Percentiles rank a stretch among this genome's conserved stretches.
These are phyloP conservation scores for Nephelium lappaceum DNA, from an alignment of 345 rosid genomes.

Conservation along the genomic window DNA sequence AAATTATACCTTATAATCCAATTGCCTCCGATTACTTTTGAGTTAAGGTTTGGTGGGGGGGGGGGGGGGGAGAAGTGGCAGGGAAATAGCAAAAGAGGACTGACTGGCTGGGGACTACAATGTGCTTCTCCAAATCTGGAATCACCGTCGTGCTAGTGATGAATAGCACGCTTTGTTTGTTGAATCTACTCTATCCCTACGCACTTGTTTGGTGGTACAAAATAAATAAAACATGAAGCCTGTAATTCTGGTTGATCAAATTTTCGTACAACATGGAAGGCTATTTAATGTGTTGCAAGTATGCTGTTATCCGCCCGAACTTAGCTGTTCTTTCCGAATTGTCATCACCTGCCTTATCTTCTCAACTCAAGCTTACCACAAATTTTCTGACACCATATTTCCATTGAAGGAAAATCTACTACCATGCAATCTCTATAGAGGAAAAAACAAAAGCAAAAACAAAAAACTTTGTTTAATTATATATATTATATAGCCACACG, in stretches of 20 bases:
- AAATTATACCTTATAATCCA: no score
- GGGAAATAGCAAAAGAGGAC: background rate
- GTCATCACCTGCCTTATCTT: background rate
- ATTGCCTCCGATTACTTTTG: no score
- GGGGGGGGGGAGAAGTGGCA: no score
- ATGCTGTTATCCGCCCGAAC: background rate
- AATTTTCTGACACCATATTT: background rate
- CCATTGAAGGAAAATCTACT: background rate
- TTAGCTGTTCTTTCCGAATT: background rate
- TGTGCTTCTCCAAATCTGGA: background rate
- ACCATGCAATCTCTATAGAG: background rate
- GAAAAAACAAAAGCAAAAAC: no score
- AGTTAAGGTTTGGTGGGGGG: background rate
- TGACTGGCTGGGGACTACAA: background rate
- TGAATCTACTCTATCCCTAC: background rate
- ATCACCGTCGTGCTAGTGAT: background rate
- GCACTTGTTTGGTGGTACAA: background rate
- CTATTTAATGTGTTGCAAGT: background rate
- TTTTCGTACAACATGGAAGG: background rate
- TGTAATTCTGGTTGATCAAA: background rate
- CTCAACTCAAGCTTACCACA: no score
- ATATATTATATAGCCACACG: no score
- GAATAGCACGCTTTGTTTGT: background rate
- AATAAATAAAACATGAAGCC: background rate
- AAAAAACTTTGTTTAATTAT: no score